Percentiles rank a stretch among this genome's conserved stretches.
Conservation (phyloP, 176 grass and related monocot genomes). For the Carex littledalei region DNA sequence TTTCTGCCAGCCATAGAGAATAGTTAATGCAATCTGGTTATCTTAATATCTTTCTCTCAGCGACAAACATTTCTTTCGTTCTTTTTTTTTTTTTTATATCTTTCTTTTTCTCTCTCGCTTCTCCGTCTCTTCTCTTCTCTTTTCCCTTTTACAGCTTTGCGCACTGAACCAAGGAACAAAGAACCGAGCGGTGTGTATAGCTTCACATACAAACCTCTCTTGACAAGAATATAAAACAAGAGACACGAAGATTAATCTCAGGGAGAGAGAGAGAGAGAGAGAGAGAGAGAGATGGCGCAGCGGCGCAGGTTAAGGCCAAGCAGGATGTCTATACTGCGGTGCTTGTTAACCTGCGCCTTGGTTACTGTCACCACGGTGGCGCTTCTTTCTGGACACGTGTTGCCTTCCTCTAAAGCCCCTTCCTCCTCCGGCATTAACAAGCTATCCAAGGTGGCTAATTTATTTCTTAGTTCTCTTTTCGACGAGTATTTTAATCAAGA, state of each 20-base stretch:
- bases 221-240: background rate
- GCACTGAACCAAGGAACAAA: constrained; percentile 12
- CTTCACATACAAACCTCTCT: constrained; percentile 10
- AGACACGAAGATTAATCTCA: background rate
- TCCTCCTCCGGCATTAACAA: background rate
- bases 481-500: background rate
- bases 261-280: background rate
- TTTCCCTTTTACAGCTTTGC: constrained; percentile 10
- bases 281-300: background rate
- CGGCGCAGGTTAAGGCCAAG: constrained; percentile 20
- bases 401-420: background rate
- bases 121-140: background rate
- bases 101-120: background rate
- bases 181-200: background rate
- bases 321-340: constrained; percentile 10
- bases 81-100: background rate
- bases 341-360: constrained; percentile 27
- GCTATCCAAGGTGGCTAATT: constrained; percentile 23
- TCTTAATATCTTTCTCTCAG: background rate
- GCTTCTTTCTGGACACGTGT: constrained; percentile 23
- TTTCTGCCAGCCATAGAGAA: background rate
- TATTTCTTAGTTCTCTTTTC: background rate
- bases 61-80: background rate
- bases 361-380: background rate
- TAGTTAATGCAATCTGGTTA: constrained; percentile 7